A percentile compares a stretch with the other conserved stretches of the same genome.
These are phyloP conservation scores for Backusella australiensis DNA, from an alignment of 192 early-diverging fungal genomes.

Conservation along the genomic window DNA sequence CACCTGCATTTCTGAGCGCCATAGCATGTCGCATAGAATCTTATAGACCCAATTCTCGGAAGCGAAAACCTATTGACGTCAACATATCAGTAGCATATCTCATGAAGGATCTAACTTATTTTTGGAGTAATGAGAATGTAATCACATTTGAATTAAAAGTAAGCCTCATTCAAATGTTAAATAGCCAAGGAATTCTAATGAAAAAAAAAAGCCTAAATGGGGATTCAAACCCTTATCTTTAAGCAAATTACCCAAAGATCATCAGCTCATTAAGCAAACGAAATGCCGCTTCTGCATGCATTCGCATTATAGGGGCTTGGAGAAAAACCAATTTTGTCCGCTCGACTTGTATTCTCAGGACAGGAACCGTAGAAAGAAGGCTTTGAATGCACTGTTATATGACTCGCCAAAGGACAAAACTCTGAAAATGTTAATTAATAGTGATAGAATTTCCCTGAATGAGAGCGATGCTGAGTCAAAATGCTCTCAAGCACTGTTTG, in stretches of 20 bases:
- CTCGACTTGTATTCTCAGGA: constrained; percentile 59
- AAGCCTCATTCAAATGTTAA: not conserved
- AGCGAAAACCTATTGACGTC: not conserved
- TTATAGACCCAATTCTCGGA: constrained; percentile 2
- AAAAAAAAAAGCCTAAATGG: constrained; percentile 58
- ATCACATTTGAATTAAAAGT: constrained; percentile 31
- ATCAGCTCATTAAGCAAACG: constrained; percentile 38
- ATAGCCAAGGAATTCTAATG: not conserved
- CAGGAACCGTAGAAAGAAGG: constrained; percentile 30
- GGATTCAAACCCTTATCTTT: constrained; percentile 53
- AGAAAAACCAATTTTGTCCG: constrained; percentile 43
- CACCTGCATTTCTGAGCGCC: constrained; percentile 3
- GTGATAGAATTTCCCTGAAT: not conserved
- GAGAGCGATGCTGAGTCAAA: not conserved
- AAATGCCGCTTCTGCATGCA: constrained; percentile 76
- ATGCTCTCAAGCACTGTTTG: not conserved
- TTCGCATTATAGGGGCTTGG: constrained; percentile 39
- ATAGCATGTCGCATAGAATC: not conserved
- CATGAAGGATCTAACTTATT: constrained; percentile 3
- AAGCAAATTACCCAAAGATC: not conserved
- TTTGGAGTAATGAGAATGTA: not conserved
- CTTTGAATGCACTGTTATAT: constrained; percentile 32
- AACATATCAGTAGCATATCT: not conserved
- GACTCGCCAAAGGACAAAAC: constrained; percentile 25
- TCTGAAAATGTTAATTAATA: not conserved